Evolutionary conservation across 768 basidiomycete species (phyloP), one percentile per base, ranked within the genome.

Genomic region (Termitomyces sp.): DNA sequence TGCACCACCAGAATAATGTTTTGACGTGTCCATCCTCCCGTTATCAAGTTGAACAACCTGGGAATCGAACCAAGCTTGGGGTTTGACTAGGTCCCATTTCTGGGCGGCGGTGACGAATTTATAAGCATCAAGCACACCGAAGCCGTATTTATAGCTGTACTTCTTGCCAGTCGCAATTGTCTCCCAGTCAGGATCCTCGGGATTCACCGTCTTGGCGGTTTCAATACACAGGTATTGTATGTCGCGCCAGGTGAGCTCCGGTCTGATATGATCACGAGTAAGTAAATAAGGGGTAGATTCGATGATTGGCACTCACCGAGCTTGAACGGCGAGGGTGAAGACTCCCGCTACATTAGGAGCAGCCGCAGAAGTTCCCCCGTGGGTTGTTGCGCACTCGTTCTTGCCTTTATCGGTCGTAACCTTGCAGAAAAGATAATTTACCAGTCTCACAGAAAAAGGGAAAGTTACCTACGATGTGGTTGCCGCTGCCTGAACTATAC

Each of bases 341-440:
- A 98, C 90, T 28, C 92, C 97, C 5, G 86, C 94, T 25, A 91
- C 96, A 61, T 98, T 91, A 6, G 97, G 97, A 9, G 97, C 97
- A 12, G 97, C 97, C 19, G 97, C 97, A 17, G 96, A 98, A 1
- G 97, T 99, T n/a, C 97, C 97, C 28, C 96, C 96, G 63, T 99
- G 97, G 0, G 72, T 79, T 27, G 76, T 79, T 5, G 94, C 79
- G 68, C 97, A 99, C 46, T 81, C 75, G 61, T 88, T 82, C 68
- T 89, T 82, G 21, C 95, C 95, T 45, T 88, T 86, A 67, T 98
- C 97, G 14, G 95, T 98, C 5, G 97, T 99, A 41, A 91, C 87
- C 95, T 98, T 64, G 19, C 12, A 40, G 32, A 9, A 27, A 57
- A 19, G 48, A 53, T 63, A 61, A 64, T 45, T 62, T 54, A 55